Base-by-base conservation (phyloP, 2,329 filamentous ascomycete genomes). In the Exophiala bonariae region DNA sequence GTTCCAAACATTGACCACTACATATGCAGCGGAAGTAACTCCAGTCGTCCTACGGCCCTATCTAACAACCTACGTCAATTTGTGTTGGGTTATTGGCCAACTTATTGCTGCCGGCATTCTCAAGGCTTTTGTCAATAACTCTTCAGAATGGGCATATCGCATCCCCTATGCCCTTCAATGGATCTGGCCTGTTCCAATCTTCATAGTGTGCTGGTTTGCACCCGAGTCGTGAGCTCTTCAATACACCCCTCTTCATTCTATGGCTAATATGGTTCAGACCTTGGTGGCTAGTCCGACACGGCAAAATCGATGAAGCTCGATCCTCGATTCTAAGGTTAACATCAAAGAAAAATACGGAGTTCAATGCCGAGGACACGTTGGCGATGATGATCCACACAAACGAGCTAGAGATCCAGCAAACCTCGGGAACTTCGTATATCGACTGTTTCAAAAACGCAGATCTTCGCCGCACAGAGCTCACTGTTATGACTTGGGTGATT, bases 101-200 rank as follows among this genome's bases (percentile, higher is more conserved):
- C 52, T 67, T 41, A 51, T 66, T 31, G 56, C 54, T 2, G 52
- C 58, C 5, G 63, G 59, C 4, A 57, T 65, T 26, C 54, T 70
- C 6, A 61, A 62, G 37, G 61, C 62, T 16, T 49, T 69, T n/a
- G 55, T 66, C 6, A 47, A 55, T 10, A 57, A 59, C 16, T 41
- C 44, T 0, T 61, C 62, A 35, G 51, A 68, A 37, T 67, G 67
- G 66, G 59, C 62, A 3, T 72, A 69, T 49, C 55, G 66, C 6
- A 68, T 71, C 13, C 54, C 56, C 18, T 55, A 65, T 20, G 65
- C 58, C 1, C 37, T 67, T 4, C 76, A 79, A 61, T 80, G 77
- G 77, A 62, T 76, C 1, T 78, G 72, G 73, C 73, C 73, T 0
- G 55, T 72, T 1, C 70, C 71, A 2, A 60, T 78, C 3, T 62